Conservation (phyloP, 768 basidiomycete species). For the Auricularia heimuer region DNA sequence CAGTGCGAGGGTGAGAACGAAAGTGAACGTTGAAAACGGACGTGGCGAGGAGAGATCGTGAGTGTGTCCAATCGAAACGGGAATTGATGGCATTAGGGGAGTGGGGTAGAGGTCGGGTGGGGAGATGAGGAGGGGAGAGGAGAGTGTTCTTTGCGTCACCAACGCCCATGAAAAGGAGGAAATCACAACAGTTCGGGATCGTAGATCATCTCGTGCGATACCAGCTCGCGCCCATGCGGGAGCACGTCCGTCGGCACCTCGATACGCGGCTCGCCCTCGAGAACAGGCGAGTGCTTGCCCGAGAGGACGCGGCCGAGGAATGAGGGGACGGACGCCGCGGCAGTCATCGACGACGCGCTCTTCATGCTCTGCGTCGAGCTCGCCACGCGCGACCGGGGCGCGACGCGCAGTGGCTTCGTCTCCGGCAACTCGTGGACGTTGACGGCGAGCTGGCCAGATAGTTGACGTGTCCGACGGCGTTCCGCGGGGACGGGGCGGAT, state of each 20-base stretch:
- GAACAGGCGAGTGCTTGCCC: neutral
- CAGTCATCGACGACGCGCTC: neutral
- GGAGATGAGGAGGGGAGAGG: neutral
- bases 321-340: neutral
- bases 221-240: neutral
- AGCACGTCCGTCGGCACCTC: neutral
- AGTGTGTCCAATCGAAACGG: too few species aligned
- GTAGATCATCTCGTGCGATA: neutral
- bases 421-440: neutral
- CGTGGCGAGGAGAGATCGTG: neutral
- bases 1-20: neutral
- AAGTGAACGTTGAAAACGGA: neutral
- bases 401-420: slow-evolving; percentile 6
- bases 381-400: neutral
- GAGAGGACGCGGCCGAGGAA: neutral
- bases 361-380: neutral
- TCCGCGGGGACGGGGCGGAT: slow-evolving; percentile 37
- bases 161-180: neutral
- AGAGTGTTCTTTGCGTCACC: neutral
- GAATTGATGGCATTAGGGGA: neutral
- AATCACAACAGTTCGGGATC: neutral
- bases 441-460: neutral
- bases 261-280: neutral
- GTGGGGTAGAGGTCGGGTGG: neutral
- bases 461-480: slow-evolving; percentile 1